These are phyloP conservation scores for Ogataea polymorpha DNA, from an alignment of 805 yeast species.

Conservation along the genomic window DNA sequence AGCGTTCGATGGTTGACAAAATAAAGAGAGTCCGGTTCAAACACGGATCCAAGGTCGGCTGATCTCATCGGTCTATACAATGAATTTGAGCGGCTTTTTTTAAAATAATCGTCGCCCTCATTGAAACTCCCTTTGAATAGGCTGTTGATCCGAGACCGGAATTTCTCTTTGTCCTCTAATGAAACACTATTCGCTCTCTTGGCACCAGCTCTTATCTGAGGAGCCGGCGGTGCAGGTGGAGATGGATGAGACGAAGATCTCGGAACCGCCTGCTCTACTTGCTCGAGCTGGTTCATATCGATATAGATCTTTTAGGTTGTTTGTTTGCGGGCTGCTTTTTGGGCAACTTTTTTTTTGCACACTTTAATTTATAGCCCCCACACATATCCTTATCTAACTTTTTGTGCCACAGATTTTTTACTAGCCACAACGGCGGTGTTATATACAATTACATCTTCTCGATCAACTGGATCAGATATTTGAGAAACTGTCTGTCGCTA, in stretches of 20 bases:
- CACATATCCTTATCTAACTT: conserved; percentile 7
- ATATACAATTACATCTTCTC: conserved; percentile 21
- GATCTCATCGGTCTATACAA: conserved; percentile 3
- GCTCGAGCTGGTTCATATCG: conserved; percentile 8
- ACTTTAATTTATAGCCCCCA: conserved; percentile 8
- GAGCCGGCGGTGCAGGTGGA: background rate
- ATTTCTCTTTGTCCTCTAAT: conserved; percentile 28
- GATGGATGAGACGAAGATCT: conserved; percentile 1
- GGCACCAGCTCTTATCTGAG: conserved; percentile 14
- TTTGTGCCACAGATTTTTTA: conserved; percentile 1
- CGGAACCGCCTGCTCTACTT: conserved; percentile 6
- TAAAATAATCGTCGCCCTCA: conserved; percentile 10
- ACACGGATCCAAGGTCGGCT: conserved; percentile 15
- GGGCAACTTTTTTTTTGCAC: conserved; percentile 9
- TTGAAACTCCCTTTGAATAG: conserved; percentile 18
- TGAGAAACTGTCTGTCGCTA: conserved; percentile 65
- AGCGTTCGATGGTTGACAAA: conserved; percentile 22
- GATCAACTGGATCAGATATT: conserved; percentile 52
- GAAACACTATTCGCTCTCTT: conserved; percentile 31
- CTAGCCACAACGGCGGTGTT: conserved; percentile 1
- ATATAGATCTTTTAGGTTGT: background rate
- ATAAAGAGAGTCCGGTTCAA: conserved; percentile 20
- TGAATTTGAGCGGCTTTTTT: conserved; percentile 11
- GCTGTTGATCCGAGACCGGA: conserved; percentile 26
- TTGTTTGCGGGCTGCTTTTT: conserved; percentile 12